A percentile compares a stretch with the other conserved stretches of the same genome.
Evolutionary conservation across 768 basidiomycete genomes (phyloP).

Genomic region (Macrolepiota dolichaula): DNA sequence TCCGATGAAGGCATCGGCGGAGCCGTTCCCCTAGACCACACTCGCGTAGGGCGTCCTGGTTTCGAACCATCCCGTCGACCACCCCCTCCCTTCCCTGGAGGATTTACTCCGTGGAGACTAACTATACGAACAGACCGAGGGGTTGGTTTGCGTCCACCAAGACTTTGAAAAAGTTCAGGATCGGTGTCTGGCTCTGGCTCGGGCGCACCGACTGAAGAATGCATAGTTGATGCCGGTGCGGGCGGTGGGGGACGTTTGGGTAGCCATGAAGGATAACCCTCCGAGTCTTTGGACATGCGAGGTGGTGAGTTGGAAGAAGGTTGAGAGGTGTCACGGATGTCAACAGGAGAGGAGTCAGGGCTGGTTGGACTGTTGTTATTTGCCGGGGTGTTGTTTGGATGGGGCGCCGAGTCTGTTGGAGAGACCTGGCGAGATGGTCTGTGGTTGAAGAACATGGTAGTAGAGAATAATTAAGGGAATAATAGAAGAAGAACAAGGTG

Average conservation of each 20-base stretch:
- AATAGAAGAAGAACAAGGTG: neutral
- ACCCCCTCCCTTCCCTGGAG: constrained; percentile 24
- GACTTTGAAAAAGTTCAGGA: constrained; percentile 14
- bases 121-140: constrained; percentile 83
- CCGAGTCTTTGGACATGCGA: constrained; percentile 43
- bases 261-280: constrained; percentile 84
- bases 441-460: constrained; percentile 25
- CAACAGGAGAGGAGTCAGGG: constrained; percentile 17
- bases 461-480: constrained; percentile 1
- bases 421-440: constrained; percentile 36
- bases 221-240: constrained; percentile 67
- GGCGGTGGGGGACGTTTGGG: constrained; percentile 76
- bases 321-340: constrained; percentile 19
- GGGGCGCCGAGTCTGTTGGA: constrained; percentile 19
- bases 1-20: constrained; percentile 30
- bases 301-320: constrained; percentile 23
- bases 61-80: constrained; percentile 20
- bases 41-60: constrained; percentile 33
- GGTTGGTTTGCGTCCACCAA: constrained; percentile 72
- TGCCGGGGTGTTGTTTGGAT: constrained; percentile 21
- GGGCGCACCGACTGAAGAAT: constrained; percentile 46
- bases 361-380: constrained; percentile 22
- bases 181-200: constrained; percentile 21
- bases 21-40: constrained; percentile 58
- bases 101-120: constrained; percentile 48